Percentiles rank a stretch among this genome's conserved stretches.
Evolutionary conservation across 2,329 filamentous ascomycete genomes (phyloP).

Genomic region (Periconia sp.): DNA sequence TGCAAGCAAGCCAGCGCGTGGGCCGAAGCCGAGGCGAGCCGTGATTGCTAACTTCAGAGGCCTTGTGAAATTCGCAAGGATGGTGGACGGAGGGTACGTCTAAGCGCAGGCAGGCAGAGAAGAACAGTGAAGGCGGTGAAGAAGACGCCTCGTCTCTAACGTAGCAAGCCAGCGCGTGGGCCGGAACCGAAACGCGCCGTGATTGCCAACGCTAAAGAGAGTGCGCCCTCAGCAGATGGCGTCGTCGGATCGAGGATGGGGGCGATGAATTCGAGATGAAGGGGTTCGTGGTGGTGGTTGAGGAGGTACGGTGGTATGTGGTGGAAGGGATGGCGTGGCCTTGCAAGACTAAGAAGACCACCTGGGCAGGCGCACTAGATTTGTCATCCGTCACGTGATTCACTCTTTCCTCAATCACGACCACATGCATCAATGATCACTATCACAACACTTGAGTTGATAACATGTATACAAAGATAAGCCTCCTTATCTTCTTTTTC

Average conservation of each 20-base stretch:
- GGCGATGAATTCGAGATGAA: too few species aligned
- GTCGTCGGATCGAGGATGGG: background rate
- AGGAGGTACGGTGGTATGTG: too few species aligned
- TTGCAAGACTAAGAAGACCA: too few species aligned
- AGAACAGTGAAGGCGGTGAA: background rate
- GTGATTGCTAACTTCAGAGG: constrained; percentile 9
- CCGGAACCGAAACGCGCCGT: constrained; percentile 1
- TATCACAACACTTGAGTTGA: too few species aligned
- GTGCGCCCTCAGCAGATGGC: background rate
- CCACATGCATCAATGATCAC: too few species aligned
- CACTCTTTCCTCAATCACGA: too few species aligned
- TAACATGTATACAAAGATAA: too few species aligned
- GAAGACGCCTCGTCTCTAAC: background rate
- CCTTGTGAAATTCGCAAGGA: constrained; percentile 19
- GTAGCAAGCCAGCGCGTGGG: constrained; percentile 3
- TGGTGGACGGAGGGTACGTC: constrained; percentile 11
- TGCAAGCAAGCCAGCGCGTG: constrained; percentile 11
- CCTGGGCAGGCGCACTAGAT: too few species aligned
- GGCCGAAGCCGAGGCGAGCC: constrained; percentile 8
- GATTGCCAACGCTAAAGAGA: constrained; percentile 3
- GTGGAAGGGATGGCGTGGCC: too few species aligned
- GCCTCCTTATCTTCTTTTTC: too few species aligned
- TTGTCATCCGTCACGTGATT: too few species aligned
- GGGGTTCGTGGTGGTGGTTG: too few species aligned
- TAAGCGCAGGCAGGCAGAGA: constrained; percentile 1